phyloP scores from a whole-genome alignment of 1,139 yeast species.

The Geotrichum histeridarum region DNA sequence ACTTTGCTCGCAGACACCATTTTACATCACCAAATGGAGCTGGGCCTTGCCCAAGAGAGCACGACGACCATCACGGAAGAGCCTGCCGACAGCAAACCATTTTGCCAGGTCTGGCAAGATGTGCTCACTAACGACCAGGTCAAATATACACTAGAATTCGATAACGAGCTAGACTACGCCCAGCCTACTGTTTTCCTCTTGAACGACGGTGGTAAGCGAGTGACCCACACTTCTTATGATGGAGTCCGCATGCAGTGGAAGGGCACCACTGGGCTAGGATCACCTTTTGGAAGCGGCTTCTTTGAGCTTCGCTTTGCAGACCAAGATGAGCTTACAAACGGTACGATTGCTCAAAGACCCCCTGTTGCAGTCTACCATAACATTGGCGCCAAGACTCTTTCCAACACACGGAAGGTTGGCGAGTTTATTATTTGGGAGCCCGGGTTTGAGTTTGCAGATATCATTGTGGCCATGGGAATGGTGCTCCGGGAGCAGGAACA shows the following conservation, averaged over 20 bases:
- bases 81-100: neutral
- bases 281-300: slow-evolving; percentile 25
- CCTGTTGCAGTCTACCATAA: slow-evolving; percentile 21
- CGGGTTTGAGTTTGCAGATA: slow-evolving; percentile 18
- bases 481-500: slow-evolving; percentile 21
- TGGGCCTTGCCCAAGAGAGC: slow-evolving; percentile 3
- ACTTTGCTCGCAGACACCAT: slow-evolving; percentile 10
- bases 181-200: slow-evolving; percentile 19
- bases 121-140: slow-evolving; percentile 15
- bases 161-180: slow-evolving; percentile 13
- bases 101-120: slow-evolving; percentile 19
- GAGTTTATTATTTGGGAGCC: slow-evolving; percentile 22
- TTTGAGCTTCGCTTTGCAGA: slow-evolving; percentile 22
- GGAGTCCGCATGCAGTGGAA: slow-evolving; percentile 22
- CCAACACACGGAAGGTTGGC: slow-evolving; percentile 19
- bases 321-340: neutral
- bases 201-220: slow-evolving; percentile 22
- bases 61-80: neutral
- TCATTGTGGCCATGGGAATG: slow-evolving; percentile 21
- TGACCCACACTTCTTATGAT: slow-evolving; percentile 20
- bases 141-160: slow-evolving; percentile 16
- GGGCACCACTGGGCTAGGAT: slow-evolving; percentile 26
- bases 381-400: slow-evolving; percentile 15
- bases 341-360: slow-evolving; percentile 10
- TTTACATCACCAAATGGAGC: slow-evolving; percentile 7